Base-by-base conservation (phyloP, 495 filamentous ascomycete species). In the Penicillium nucicola region DNA sequence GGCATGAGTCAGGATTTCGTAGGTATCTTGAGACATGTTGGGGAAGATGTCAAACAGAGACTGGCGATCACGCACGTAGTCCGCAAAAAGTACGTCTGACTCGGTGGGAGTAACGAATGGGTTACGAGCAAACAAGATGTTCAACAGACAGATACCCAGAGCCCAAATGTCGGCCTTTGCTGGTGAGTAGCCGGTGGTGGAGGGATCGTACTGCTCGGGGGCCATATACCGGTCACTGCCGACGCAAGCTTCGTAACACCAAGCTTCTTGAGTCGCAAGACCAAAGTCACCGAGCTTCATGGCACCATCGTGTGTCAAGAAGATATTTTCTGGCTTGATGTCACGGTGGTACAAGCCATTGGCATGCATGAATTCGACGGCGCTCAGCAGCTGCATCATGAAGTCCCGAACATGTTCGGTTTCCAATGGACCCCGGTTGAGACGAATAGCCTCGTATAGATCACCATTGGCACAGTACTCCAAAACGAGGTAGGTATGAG, bases 291-390 rank as follows among this genome's bases (percentile, higher is more conserved):
- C 93, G 32, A 98, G 84, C 72, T 98, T 98, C 85, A 96, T 88
- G 36, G 84, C 79, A 19, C 95, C 92, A 42, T 84, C 80, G 50
- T 90, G 79, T 55, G 82, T 87, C 53, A 98, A 77, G 71, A 98
- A 97, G 70, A 98, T 95, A 74, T 98, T 98, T 79, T 98, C 93
- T 7, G 93, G 93, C 76, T 98, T 98, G 81, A 98, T 97, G 69
- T 98, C 93, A 50, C 93, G 90, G 67, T 98, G 93, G 69, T 92
- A 97, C 58, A 97, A 78, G 52, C 89, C 90, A 63, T 91, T 90
- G 54, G 79, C 73, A 64, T 98, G 93, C 77, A 96, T 89, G 69
- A 88, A 89, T 41, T 90, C 85, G 45, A 98, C 86, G 35, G 95
- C 90, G 63, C 87, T 85, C 43, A 98, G 77, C 17, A 98, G 82